These are phyloP conservation scores for Neoarthrinium moseri DNA, from an alignment of 2,329 filamentous ascomycete genomes.

Conservation along the genomic window DNA sequence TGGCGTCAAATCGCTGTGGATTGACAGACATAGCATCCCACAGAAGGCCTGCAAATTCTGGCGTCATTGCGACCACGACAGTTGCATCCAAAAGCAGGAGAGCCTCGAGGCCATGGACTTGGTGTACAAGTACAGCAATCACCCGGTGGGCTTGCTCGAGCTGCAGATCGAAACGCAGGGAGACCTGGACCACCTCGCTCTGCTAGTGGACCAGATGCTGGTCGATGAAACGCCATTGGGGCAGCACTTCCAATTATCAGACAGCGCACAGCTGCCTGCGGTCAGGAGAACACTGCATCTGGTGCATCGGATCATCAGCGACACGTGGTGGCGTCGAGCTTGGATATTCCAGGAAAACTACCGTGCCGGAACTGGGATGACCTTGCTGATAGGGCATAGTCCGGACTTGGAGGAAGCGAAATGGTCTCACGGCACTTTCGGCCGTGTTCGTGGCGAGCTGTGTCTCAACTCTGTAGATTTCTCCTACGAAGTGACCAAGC, in stretches of 20 bases:
- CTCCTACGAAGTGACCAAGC: constrained; percentile 18
- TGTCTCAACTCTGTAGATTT: constrained; percentile 21
- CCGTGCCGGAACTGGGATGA: constrained; percentile 24
- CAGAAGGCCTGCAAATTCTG: constrained; percentile 14
- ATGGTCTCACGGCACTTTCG: constrained; percentile 7
- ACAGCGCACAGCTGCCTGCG: neutral
- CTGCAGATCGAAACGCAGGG: constrained; percentile 12
- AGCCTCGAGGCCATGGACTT: constrained; percentile 31
- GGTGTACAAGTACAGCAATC: constrained; percentile 26
- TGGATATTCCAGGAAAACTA: constrained; percentile 36
- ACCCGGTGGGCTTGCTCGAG: constrained; percentile 28
- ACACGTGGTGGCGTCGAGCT: constrained; percentile 28
- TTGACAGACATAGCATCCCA: constrained; percentile 12
- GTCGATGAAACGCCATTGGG: constrained; percentile 1
- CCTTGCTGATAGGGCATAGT: constrained; percentile 12
- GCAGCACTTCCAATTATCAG: neutral
- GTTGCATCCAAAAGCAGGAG: constrained; percentile 22
- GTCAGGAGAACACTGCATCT: constrained; percentile 19
- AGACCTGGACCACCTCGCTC: constrained; percentile 16
- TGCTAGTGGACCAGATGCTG: constrained; percentile 17
- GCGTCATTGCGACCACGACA: constrained; percentile 12
- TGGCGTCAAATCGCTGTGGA: constrained; percentile 5
- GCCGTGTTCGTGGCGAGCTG: constrained; percentile 20
- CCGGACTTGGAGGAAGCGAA: constrained; percentile 19
- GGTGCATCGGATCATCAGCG: constrained; percentile 21